Conservation (phyloP, 306 rosid species). For the Pyrus betulifolia region DNA sequence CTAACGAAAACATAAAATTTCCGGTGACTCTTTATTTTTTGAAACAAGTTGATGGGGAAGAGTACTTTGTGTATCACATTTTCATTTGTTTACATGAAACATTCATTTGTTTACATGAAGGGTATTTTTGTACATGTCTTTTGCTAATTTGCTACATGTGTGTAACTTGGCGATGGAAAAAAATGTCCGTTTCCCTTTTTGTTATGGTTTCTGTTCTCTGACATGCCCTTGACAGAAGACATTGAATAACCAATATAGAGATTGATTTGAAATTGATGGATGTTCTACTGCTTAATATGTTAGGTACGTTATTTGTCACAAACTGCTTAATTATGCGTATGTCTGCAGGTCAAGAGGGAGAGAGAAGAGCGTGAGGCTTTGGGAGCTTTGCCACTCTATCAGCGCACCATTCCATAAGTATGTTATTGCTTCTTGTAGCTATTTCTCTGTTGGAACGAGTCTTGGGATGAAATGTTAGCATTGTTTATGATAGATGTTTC, state of each 20-base stretch:
- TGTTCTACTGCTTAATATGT: neutral
- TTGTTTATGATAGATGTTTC: slow-evolving; percentile 28
- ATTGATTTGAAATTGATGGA: neutral
- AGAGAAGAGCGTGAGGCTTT: slow-evolving; percentile 78
- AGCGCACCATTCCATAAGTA: slow-evolving; percentile 77
- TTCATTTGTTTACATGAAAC: neutral
- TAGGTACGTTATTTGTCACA: neutral
- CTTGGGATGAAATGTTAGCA: slow-evolving; percentile 25
- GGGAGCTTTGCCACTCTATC: slow-evolving; percentile 91
- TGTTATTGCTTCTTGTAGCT: slow-evolving; percentile 18
- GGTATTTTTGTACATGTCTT: neutral
- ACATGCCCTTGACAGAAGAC: neutral
- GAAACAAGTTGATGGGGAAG: neutral
- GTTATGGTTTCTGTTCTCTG: neutral
- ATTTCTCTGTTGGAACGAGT: slow-evolving; percentile 25
- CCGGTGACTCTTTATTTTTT: neutral
- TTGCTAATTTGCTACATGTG: neutral
- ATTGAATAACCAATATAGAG: neutral
- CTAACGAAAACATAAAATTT: neutral
- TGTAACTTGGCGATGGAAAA: neutral
- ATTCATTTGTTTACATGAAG: neutral
- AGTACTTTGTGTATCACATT: neutral
- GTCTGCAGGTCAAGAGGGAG: slow-evolving; percentile 83
- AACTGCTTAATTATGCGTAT: neutral
- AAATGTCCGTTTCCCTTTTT: neutral